Evolutionary conservation across 148 eudicot species (phyloP), one percentile per base, ranked within the genome.

Genomic region (Chenopodium suecicum): DNA sequence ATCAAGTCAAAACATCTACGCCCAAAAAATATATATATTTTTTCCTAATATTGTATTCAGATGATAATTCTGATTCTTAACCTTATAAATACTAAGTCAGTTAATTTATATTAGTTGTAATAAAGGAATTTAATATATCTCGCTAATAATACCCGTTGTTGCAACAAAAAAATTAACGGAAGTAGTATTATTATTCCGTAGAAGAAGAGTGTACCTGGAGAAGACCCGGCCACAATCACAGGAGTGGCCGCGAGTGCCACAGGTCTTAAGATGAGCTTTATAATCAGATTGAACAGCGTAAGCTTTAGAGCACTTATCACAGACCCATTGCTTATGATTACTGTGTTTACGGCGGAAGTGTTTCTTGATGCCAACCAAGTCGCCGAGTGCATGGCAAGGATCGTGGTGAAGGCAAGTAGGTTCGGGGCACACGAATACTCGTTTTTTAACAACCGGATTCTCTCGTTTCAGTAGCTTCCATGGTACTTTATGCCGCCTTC

Each of bases 181-280:
- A 41, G 7, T 37, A 0, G 44, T 5, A 37, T 41, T 5, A 0
- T 41, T 7, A 5, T 6, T 0, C 8, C 7, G 7, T 41, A 5
- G 44, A 41, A 41, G 44, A 5, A 0, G 44, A 41, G 7, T 41
- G 7, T 81, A 93, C 98, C 98, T 91, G 82, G 98, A 94, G 80
- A 94, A 94, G 16, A 94, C 97, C 60, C 97, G 92, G 80, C 98
- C 98, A 46, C 98, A 94, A 77, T 94, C 98, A 17, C 97, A 95
- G 29, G 95, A 93, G 77, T 95, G 97, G 68, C 97, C 98, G 54
- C 98, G 85, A 17, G 98, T 94, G 20, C 98, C 98, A 63, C 98
- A 94, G 12, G 95, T 94, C 25, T 94, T 94, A 62, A 91, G 95
- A 76, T 94, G 98, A 9, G 98, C 98, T 81, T 94, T 94, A 54